Evolutionary conservation across 306 rosid genomes (phyloP).

Genomic region (Ormosia emarginata): DNA sequence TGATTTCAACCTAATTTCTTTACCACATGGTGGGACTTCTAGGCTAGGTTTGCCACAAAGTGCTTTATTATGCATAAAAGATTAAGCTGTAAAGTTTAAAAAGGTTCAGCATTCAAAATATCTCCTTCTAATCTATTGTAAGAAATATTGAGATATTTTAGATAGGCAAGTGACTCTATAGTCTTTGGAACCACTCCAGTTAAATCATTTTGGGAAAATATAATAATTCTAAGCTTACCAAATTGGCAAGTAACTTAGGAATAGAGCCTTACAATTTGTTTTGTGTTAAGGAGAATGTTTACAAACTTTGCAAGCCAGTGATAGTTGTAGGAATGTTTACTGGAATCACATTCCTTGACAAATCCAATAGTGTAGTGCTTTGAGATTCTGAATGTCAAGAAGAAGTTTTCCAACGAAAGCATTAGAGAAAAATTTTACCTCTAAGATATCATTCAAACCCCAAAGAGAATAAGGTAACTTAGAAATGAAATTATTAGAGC

Average conservation of each 20-base stretch:
- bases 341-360: constrained; percentile 26
- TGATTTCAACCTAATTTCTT: not conserved
- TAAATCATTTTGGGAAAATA: too few species aligned
- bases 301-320: constrained; percentile 8
- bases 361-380: not conserved
- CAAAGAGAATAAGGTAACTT: constrained; percentile 28
- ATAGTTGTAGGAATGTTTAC: constrained; percentile 23
- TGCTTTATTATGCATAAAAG: constrained; percentile 29
- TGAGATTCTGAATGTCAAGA: constrained; percentile 11
- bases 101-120: constrained; percentile 28
- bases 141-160: constrained; percentile 25
- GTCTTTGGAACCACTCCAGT: constrained; percentile 30
- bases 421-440: constrained; percentile 30
- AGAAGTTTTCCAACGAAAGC: constrained; percentile 10
- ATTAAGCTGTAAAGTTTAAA: constrained; percentile 16
- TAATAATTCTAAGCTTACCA: constrained; percentile 23
- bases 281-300: not conserved
- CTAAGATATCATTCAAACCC: constrained; percentile 22
- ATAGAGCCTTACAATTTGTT: not conserved
- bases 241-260: constrained; percentile 20
- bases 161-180: constrained; percentile 21
- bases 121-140: constrained; percentile 25
- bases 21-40: constrained; percentile 20
- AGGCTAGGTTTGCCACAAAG: constrained; percentile 27
- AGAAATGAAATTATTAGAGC: constrained; percentile 8